phyloP scores from a whole-genome alignment of 2,329 filamentous ascomycete genomes.

The Pseudocercospora pini-densiflorae region DNA sequence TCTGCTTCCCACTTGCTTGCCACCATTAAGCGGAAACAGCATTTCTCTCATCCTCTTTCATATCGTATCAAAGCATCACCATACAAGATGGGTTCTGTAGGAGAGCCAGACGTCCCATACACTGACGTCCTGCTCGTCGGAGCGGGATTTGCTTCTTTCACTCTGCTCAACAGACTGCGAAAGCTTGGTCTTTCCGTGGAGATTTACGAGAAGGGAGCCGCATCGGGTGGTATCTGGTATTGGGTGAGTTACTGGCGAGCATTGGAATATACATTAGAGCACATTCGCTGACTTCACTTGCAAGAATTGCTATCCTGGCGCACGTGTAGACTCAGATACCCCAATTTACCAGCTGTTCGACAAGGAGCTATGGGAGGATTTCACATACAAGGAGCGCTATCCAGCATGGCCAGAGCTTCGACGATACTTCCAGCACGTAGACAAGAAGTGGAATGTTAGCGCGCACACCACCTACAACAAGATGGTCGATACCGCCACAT shows the following conservation, averaged over 20 bases:
- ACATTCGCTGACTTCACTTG: background rate
- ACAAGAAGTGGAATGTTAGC: slow-evolving; percentile 58
- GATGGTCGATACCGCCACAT: slow-evolving; percentile 58
- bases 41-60: slow-evolving; percentile 14
- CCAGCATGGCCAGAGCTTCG: slow-evolving; percentile 54
- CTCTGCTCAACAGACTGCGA: slow-evolving; percentile 39
- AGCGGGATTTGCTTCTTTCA: slow-evolving; percentile 29
- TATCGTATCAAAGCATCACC: slow-evolving; percentile 23
- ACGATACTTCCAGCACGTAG: slow-evolving; percentile 64
- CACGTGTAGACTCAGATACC: slow-evolving; percentile 50
- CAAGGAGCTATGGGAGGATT: slow-evolving; percentile 49
- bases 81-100: slow-evolving; percentile 35
- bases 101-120: slow-evolving; percentile 32
- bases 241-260: slow-evolving; percentile 17
- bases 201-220: slow-evolving; percentile 42
- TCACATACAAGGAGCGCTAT: slow-evolving; percentile 54
- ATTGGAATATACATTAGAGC: too few relatives aligned
- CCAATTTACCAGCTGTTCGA: slow-evolving; percentile 38
- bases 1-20: slow-evolving; percentile 8
- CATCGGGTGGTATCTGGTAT: slow-evolving; percentile 44
- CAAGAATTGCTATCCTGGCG: slow-evolving; percentile 44
- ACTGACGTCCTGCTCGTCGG: slow-evolving; percentile 28
- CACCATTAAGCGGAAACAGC: slow-evolving; percentile 27
- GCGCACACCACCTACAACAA: slow-evolving; percentile 63
- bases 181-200: slow-evolving; percentile 39